phyloP scores from a whole-genome alignment of 2,329 filamentous ascomycete species.

The Diaporthe destruens region DNA sequence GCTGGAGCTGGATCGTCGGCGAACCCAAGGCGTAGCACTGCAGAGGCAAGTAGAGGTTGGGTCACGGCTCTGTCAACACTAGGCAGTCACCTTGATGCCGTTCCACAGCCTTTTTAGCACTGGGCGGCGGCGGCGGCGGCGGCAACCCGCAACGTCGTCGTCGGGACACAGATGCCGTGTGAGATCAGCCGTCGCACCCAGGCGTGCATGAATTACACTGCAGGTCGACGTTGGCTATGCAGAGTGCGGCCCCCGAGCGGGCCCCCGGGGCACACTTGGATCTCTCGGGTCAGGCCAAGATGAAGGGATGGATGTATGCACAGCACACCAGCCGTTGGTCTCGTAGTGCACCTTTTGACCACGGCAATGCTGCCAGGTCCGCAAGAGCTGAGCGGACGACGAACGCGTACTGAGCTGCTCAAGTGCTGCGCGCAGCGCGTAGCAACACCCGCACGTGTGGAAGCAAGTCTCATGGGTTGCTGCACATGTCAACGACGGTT shows the following conservation, averaged over 20 bases:
- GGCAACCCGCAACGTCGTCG: not conserved
- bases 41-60: not conserved
- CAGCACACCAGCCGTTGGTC: not conserved
- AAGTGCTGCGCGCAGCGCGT: not conserved
- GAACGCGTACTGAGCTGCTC: not conserved
- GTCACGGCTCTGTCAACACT: constrained; percentile 27
- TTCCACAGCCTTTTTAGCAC: constrained; percentile 17
- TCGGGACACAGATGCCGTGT: constrained; percentile 34
- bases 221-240: constrained; percentile 33
- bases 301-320: not conserved
- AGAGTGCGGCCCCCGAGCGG: constrained; percentile 22
- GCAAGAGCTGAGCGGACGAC: not conserved
- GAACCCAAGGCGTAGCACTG: constrained; percentile 24
- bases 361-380: not conserved
- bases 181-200: constrained; percentile 31
- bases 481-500: not conserved
- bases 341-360: not conserved
- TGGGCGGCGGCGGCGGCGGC: not conserved
- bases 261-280: constrained; percentile 20
- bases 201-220: constrained; percentile 35
- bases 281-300: constrained; percentile 17
- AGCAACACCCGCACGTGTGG: not conserved
- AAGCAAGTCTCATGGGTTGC: not conserved
- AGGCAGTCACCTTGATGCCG: constrained; percentile 5
- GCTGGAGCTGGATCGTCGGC: constrained; percentile 15